These are phyloP conservation scores for Macadamia integrifolia DNA, from an alignment of 164 flowering plant species.

Conservation along the genomic window DNA sequence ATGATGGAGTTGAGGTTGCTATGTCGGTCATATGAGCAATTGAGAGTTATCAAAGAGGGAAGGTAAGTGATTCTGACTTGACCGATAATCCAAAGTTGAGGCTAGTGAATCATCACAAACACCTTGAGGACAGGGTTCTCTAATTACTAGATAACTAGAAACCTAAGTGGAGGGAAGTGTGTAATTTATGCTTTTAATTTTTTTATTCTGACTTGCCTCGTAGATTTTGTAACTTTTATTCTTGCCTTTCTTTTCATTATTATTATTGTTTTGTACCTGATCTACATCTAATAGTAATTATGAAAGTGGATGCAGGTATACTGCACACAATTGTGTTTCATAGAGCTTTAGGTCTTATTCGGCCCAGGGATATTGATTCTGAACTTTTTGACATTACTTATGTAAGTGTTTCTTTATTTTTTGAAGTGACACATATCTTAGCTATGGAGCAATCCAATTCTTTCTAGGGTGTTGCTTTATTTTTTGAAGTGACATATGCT, in stretches of 20 bases:
- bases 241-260: neutral
- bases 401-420: slow-evolving; percentile 44
- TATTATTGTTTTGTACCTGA: neutral
- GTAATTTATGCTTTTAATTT: neutral
- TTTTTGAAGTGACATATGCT: slow-evolving; percentile 2
- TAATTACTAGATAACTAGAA: too few relatives aligned
- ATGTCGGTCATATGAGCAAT: too few relatives aligned
- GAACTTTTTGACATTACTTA: slow-evolving; percentile 94
- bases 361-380: slow-evolving; percentile 87
- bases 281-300: neutral
- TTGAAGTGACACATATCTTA: neutral
- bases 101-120: too few relatives aligned
- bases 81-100: too few relatives aligned
- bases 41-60: too few relatives aligned
- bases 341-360: slow-evolving; percentile 89
- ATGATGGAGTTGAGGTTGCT: too few relatives aligned
- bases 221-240: neutral
- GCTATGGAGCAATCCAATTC: neutral
- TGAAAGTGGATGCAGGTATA: slow-evolving; percentile 58
- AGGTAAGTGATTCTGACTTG: too few relatives aligned
- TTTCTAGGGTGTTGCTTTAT: slow-evolving; percentile 3
- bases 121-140: too few relatives aligned
- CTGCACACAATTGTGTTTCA: slow-evolving; percentile 90
- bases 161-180: too few relatives aligned
- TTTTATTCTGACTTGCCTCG: neutral